phyloP scores from a whole-genome alignment of 305 asterid genomes.

The Petunia hybrid region DNA sequence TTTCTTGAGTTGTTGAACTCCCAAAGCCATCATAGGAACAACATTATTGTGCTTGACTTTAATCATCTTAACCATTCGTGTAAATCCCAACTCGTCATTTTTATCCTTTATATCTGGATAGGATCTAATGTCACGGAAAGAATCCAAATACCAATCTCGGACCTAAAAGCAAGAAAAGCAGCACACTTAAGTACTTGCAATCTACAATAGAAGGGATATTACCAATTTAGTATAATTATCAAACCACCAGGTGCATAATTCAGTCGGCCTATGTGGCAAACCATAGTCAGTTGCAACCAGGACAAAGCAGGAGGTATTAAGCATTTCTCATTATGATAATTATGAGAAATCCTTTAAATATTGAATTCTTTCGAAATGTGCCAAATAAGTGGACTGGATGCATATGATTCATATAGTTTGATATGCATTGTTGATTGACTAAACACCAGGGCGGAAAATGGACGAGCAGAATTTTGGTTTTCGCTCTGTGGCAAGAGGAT shows the following conservation, averaged over 20 bases:
- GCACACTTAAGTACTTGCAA: neutral
- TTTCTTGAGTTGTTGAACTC: conserved; percentile 91
- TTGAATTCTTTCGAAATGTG: neutral
- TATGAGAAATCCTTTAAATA: neutral
- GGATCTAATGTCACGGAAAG: conserved; percentile 90
- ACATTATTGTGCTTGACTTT: conserved; percentile 98
- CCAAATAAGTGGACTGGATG: neutral
- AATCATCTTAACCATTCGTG: conserved; percentile 87
- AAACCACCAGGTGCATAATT: conserved; percentile 17
- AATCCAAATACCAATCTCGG: conserved; percentile 96
- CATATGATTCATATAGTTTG: neutral
- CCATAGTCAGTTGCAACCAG: neutral
- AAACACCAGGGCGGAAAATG: neutral
- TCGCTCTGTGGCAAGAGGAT: neutral
- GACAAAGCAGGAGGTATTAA: neutral
- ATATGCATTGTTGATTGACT: neutral
- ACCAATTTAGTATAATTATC: neutral
- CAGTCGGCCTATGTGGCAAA: neutral
- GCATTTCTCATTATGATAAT: neutral
- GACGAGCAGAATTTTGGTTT: neutral
- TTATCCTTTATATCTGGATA: conserved; percentile 74
- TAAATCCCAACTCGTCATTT: conserved; percentile 73
- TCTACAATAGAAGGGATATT: neutral
- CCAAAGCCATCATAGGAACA: conserved; percentile 98
- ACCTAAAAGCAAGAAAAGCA: conserved; percentile 53